Evolutionary conservation across 495 filamentous ascomycete species (phyloP), one percentile per base, ranked within the genome.

Genomic region (Chaetomium cochliodes): DNA sequence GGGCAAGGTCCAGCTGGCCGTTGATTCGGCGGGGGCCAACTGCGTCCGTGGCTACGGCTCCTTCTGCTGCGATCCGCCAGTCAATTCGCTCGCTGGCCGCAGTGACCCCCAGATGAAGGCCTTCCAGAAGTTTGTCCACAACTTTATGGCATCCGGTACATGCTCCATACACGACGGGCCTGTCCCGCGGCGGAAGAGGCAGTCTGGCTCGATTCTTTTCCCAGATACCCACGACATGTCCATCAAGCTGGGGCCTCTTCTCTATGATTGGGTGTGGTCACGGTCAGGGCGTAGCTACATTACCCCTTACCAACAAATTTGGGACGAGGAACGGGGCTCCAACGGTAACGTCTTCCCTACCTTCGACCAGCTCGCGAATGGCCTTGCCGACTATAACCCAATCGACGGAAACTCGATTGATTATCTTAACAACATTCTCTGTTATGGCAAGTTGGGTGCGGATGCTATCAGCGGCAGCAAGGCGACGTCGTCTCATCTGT

Each of bases 11-110:
- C 33, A 57, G n/a, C 54, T 57, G 4, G 54, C 54, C n/a, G 54
- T 57, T 33, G 54, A 57, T 33, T 57, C 54, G 33, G 54, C 54
- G 5, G 54, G 54, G 11, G 54, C 54, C 0, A 57, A 23, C 54
- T 57, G 54, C 20, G 54, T 23, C 18, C 30, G 54, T 20, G 54
- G 54, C 6, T 57, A 22, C 7, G 54, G 54, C 37, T 57, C 54
- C 54, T 57, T 57, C 33, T 57, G 54, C 54, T 57, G 54, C 54
- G 54, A 57, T n/a, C 54, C 33, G 1, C 54, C 54, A 18, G 33
- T 42, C 33, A 57, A 42, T n/a, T 13, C 26, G 5, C 22, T 57
- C 20, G 54, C 30, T 12, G 33, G 54, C 54, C 54, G 54, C 33
- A 25, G 20, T 18, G 37, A 42, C 15, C 54, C 54, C 9, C 54